Evolutionary conservation across 2,329 filamentous ascomycete species (phyloP).

Genomic region (Colletotrichum australisinense): DNA sequence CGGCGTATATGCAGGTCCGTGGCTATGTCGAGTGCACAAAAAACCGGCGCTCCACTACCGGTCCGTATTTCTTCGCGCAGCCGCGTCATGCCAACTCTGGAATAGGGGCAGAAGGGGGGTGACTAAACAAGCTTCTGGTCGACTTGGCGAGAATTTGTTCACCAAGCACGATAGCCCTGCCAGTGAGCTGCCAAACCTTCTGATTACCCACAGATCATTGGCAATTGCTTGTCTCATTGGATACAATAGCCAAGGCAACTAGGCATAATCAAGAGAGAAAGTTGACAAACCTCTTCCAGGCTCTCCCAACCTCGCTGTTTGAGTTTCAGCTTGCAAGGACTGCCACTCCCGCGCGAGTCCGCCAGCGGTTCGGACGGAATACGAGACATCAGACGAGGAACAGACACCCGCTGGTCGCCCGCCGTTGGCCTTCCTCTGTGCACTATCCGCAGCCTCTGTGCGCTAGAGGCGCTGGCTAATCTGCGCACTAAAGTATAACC

Average conservation of each 20-base stretch:
- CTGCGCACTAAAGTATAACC: not conserved
- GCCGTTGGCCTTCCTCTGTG: slow-evolving; percentile 9
- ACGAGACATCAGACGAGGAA: slow-evolving; percentile 32
- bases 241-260: not conserved
- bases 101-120: slow-evolving; percentile 15
- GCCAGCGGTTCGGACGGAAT: slow-evolving; percentile 30
- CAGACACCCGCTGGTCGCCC: not conserved
- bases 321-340: slow-evolving; percentile 32
- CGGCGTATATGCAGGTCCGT: not conserved
- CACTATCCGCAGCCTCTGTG: slow-evolving; percentile 13
- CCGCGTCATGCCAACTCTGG: slow-evolving; percentile 23
- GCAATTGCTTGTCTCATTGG: not conserved
- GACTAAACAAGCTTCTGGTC: slow-evolving; percentile 25
- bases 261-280: too few relatives aligned
- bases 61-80: slow-evolving; percentile 20
- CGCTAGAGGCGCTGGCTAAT: not conserved
- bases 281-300: not conserved
- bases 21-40: slow-evolving; percentile 14
- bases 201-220: not conserved
- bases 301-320: slow-evolving; percentile 14
- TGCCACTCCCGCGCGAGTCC: not conserved
- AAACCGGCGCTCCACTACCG: slow-evolving; percentile 4
- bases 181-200: not conserved
- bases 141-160: slow-evolving; percentile 10
- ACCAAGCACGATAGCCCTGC: slow-evolving; percentile 6